Percentiles rank a stretch among this genome's conserved stretches.
phyloP scores from a whole-genome alignment of 176 grass and related monocot species.

The Calamus simplicifolius region DNA sequence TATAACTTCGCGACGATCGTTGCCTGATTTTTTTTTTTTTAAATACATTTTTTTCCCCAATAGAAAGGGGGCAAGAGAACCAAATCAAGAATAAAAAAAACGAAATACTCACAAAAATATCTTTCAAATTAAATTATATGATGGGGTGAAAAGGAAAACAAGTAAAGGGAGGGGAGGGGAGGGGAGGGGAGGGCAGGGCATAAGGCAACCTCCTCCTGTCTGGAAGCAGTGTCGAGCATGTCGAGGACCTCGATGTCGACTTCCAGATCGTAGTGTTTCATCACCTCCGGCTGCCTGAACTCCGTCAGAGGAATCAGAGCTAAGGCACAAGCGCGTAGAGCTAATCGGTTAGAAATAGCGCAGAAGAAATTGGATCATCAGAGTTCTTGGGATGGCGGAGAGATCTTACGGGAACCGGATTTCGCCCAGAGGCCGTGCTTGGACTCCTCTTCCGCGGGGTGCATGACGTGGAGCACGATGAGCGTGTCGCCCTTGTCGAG shows the following conservation, averaged over 20 bases:
- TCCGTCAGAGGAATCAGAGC: constrained; percentile 60
- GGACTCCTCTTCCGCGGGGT: constrained; percentile 26
- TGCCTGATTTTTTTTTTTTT: no score
- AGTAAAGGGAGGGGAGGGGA: no score
- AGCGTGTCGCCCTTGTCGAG: constrained; percentile 46
- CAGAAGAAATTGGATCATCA: not conserved
- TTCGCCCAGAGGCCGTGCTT: constrained; percentile 41
- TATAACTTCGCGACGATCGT: constrained; percentile 55
- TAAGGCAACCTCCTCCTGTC: constrained; percentile 40
- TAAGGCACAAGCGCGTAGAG: constrained; percentile 1
- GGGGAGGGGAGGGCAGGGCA: no score
- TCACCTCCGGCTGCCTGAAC: constrained; percentile 42
- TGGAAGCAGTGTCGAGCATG: constrained; percentile 30
- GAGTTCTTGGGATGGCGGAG: not conserved
- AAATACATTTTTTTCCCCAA: no score
- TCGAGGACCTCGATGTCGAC: constrained; percentile 44
- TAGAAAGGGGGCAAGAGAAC: not conserved
- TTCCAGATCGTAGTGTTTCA: constrained; percentile 45
- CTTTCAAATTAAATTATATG: not conserved
- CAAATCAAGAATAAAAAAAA: not conserved
- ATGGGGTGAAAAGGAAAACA: not conserved
- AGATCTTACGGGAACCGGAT: constrained; percentile 44
- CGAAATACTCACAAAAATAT: not conserved
- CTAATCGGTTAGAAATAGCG: not conserved
- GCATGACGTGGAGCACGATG: constrained; percentile 53